These are phyloP conservation scores for Diophrys sp. DNA, from an alignment of 73 alveolate genomes.

Conservation along the genomic window DNA sequence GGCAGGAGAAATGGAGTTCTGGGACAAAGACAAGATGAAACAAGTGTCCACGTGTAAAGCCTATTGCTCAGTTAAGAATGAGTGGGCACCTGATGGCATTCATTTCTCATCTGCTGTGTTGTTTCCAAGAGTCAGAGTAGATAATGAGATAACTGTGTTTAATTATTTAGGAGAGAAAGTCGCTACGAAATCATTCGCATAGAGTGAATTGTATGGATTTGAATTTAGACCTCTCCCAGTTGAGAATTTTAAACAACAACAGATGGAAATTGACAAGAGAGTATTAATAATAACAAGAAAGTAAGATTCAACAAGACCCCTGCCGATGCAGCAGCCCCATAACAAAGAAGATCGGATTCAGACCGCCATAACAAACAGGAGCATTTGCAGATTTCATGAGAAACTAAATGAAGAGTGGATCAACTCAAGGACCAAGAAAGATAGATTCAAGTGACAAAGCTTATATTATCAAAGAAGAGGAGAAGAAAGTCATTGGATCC, in stretches of 20 bases:
- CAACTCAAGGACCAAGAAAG: slow-evolving; percentile 24
- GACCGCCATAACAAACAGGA: background rate
- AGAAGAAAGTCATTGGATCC: slow-evolving; percentile 1
- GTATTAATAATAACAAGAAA: too few species aligned
- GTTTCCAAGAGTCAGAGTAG: slow-evolving; percentile 72
- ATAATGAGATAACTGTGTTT: slow-evolving; percentile 60
- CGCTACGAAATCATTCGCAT: background rate
- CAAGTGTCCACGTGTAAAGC: slow-evolving; percentile 59
- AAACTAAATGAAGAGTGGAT: slow-evolving; percentile 12
- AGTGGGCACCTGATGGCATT: slow-evolving; percentile 74
- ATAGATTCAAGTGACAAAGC: too few species aligned
- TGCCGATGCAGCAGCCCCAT: background rate
- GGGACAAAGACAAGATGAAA: slow-evolving; percentile 25
- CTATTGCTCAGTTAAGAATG: slow-evolving; percentile 57
- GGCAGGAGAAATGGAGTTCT: slow-evolving; percentile 55
- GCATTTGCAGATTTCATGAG: slow-evolving; percentile 13
- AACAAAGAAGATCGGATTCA: background rate
- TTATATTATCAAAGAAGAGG: slow-evolving; percentile 19
- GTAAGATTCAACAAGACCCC: slow-evolving; percentile 4
- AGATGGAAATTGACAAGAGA: slow-evolving; percentile 8
- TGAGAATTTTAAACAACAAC: background rate
- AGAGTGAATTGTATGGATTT: background rate
- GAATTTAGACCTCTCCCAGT: background rate
- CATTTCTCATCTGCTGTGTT: slow-evolving; percentile 68
- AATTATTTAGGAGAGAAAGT: slow-evolving; percentile 15